Base-by-base conservation (phyloP, 2,329 filamentous ascomycete genomes). In the Xylariaceae sp. region DNA sequence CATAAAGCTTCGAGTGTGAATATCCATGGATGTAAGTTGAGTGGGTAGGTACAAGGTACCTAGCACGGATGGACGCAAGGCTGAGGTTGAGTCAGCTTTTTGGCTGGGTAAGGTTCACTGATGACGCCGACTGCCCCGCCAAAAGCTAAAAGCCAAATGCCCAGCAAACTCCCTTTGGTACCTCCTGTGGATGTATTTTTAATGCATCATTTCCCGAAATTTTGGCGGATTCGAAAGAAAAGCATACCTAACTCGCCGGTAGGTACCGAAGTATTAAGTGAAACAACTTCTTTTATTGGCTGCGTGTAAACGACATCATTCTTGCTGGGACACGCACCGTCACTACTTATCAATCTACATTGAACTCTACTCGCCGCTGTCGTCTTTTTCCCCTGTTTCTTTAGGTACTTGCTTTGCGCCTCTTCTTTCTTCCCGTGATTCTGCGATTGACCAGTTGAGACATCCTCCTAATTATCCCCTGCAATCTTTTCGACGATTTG, bases 241-340 rank as follows among this genome's bases (percentile, higher is more conserved):
- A 37, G 5, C 9, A 16, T 3, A 16, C 5, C 7, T 16, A 7
- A 37, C 14, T 12, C 26, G 14, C 32, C 12, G 32, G 32, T 16
- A 37, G 32, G 32, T 37, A 37, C 52, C 55, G 48, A 32, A 46
- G 19, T n/a, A 43, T 32, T n/a, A 45, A 40, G 43, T 37, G 12
- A 9, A 37, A 14, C 14, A 10, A 10, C 32, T 49, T 40, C 40
- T 61, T 56, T 63, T 40, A 63, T 61, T 63, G 56, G 61, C 42
- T 21, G 20, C 32, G 48, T 44, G n/a, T 32, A 46, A 45, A 57
- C 59, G 56, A 63, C 61, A 63, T 63, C 61, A 61, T 61, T 57
- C 53, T 50, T 20, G 49, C 40, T 42, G 43, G 21, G 41, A 44
- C 55, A 49, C 47, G 6, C 29, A 18, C 44, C 29, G 32, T 37